phyloP scores from a whole-genome alignment of 345 rosid genomes.

The Pugionium cornutum region DNA sequence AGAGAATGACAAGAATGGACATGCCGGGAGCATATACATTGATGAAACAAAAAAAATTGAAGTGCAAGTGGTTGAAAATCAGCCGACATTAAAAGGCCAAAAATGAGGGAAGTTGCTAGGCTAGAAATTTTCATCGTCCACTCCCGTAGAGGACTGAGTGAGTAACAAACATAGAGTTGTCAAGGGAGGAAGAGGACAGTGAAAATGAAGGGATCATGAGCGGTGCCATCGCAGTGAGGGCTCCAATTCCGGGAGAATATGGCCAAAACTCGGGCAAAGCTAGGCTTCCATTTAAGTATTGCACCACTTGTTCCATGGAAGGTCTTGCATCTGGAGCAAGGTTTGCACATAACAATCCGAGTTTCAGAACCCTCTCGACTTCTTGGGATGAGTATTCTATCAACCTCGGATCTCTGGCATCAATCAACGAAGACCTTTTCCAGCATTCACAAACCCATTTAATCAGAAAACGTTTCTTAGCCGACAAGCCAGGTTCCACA shows the following conservation, averaged over 20 bases:
- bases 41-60: background rate
- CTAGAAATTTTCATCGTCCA: slow-evolving; percentile 37
- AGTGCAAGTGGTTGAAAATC: background rate
- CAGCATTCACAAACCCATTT: slow-evolving; percentile 46
- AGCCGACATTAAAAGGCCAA: background rate
- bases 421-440: slow-evolving; percentile 39
- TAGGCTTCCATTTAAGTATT: slow-evolving; percentile 39
- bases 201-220: slow-evolving; percentile 30
- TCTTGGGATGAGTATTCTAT: slow-evolving; percentile 37
- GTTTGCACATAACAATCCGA: slow-evolving; percentile 51
- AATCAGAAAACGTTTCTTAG: slow-evolving; percentile 36
- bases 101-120: background rate
- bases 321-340: slow-evolving; percentile 46
- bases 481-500: slow-evolving; percentile 48
- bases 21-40: background rate
- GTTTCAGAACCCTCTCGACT: slow-evolving; percentile 50
- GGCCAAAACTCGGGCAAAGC: slow-evolving; percentile 40
- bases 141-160: slow-evolving; percentile 38
- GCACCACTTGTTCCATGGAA: slow-evolving; percentile 46
- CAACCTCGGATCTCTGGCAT: slow-evolving; percentile 47
- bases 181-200: slow-evolving; percentile 24
- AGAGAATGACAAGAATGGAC: slow-evolving; percentile 21
- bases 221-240: slow-evolving; percentile 21
- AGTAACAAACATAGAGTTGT: slow-evolving; percentile 38
- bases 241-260: slow-evolving; percentile 38